Evolutionary conservation across 768 basidiomycete species (phyloP), one percentile per base, ranked within the genome.

Genomic region (Agrocybe pediades): DNA sequence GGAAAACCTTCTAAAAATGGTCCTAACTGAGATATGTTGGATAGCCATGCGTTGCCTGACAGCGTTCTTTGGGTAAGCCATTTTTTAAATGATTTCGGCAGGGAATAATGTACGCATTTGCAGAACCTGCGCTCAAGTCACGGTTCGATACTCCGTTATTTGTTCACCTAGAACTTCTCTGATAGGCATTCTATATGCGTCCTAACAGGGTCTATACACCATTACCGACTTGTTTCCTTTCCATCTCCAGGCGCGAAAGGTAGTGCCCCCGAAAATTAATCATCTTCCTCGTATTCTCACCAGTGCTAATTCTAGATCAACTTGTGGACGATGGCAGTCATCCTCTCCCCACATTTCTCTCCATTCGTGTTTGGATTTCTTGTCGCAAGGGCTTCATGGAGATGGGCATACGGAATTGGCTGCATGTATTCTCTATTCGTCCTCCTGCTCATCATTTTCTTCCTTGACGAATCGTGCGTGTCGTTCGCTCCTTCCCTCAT

Each of bases 261-360:
- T 83, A 26, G n/a, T 6, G 5, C 33, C 11, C n/a, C 33, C n/a
- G 6, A 15, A 30, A 30, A 30, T 30, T 30, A 30, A 7, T 6
- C 33, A 3, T 36, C 21, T 6, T 48, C 6, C 13, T 41, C 15
- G 1, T 2, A 15, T 21, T 26, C 4, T 7, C 23, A 23, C 29
- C 24, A 30, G 15, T 41, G 8, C 16, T 30, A 16, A 13, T 21
- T 6, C 15, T 54, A 86, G 84, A 74, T 88, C 29, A 86, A 85
- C 58, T 68, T 84, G 46, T 87, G 86, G 87, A 87, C 86, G 2
- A 83, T 88, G 78, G 87, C 85, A 1, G 86, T 88, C 70, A 78
- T 88, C 61, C 65, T 86, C 23, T 84, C 84, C 13, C 84, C 82
- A 9, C 84, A 84, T 72, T 60, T 82, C 9, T 85, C 84, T 2